phyloP scores from a whole-genome alignment of 768 basidiomycete genomes.

The Pholiota conissans region DNA sequence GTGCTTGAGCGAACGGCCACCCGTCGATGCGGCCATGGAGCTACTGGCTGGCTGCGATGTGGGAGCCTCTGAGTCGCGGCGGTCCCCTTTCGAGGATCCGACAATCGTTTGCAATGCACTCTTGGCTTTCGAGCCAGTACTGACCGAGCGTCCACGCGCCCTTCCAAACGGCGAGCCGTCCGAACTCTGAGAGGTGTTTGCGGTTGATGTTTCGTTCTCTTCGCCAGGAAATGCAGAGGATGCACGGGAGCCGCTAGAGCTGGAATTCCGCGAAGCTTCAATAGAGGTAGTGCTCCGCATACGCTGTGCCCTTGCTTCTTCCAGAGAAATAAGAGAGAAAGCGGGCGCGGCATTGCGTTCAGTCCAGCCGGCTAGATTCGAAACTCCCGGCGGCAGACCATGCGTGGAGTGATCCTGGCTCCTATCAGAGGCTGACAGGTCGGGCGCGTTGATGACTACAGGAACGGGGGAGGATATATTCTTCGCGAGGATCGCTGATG shows the following conservation, averaged over 20 bases:
- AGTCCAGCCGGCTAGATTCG: slow-evolving; percentile 48
- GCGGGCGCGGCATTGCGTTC: slow-evolving; percentile 47
- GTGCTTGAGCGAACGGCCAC: slow-evolving; percentile 57
- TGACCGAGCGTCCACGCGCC: slow-evolving; percentile 59
- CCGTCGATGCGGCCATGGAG: slow-evolving; percentile 17
- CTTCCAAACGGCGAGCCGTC: slow-evolving; percentile 15
- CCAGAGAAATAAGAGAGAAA: slow-evolving; percentile 71
- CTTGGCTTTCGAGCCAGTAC: slow-evolving; percentile 56
- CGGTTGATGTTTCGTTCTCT: slow-evolving; percentile 24
- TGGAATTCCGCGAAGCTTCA: slow-evolving; percentile 24
- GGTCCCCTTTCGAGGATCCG: slow-evolving; percentile 40
- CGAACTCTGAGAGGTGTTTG: slow-evolving; percentile 10
- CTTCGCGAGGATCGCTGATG: slow-evolving; percentile 42
- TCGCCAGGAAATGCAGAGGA: slow-evolving; percentile 27
- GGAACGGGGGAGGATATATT: slow-evolving; percentile 60
- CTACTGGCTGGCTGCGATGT: slow-evolving; percentile 11
- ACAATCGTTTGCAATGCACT: slow-evolving; percentile 45
- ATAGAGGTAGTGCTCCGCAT: slow-evolving; percentile 48
- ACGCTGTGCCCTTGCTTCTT: slow-evolving; percentile 77
- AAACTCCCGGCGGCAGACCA: slow-evolving; percentile 24
- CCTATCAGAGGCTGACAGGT: slow-evolving; percentile 23
- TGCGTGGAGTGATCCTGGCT: slow-evolving; percentile 20
- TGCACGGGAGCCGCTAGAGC: slow-evolving; percentile 23
- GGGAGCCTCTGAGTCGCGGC: slow-evolving; percentile 39
- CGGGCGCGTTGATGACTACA: slow-evolving; percentile 30